Conservation (phyloP, 1,139 yeast species). For the Saccharomyces hybrid region DNA sequence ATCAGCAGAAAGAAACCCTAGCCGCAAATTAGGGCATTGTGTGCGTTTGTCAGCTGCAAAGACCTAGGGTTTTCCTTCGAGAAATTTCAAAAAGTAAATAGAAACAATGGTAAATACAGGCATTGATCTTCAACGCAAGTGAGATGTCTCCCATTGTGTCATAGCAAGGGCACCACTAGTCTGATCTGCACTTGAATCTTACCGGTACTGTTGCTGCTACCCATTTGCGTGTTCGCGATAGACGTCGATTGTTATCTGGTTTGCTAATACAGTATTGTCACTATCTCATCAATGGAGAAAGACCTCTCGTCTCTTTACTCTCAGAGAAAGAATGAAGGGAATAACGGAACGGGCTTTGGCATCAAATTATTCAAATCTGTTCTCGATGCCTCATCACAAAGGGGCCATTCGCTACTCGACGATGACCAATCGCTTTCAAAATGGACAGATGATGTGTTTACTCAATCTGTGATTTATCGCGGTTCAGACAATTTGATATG, state of each 20-base stretch:
- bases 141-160: background rate
- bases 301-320: background rate
- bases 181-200: background rate
- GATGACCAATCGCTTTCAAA: background rate
- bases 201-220: background rate
- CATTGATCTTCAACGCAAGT: background rate
- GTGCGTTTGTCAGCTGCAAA: background rate
- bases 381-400: background rate
- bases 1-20: background rate
- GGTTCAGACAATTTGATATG: slow-evolving; percentile 50
- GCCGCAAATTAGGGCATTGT: background rate
- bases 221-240: background rate
- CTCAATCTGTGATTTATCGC: slow-evolving; percentile 47
- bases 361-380: background rate
- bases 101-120: background rate
- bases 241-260: background rate
- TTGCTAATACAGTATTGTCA: background rate
- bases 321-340: background rate
- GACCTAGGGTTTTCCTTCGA: slow-evolving; percentile 2
- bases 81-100: background rate
- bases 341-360: background rate
- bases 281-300: background rate
- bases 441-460: slow-evolving; percentile 20
- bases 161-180: background rate
- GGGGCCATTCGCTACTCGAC: background rate